phyloP scores from a whole-genome alignment of 768 basidiomycete genomes.

The Leccinum boreale region DNA sequence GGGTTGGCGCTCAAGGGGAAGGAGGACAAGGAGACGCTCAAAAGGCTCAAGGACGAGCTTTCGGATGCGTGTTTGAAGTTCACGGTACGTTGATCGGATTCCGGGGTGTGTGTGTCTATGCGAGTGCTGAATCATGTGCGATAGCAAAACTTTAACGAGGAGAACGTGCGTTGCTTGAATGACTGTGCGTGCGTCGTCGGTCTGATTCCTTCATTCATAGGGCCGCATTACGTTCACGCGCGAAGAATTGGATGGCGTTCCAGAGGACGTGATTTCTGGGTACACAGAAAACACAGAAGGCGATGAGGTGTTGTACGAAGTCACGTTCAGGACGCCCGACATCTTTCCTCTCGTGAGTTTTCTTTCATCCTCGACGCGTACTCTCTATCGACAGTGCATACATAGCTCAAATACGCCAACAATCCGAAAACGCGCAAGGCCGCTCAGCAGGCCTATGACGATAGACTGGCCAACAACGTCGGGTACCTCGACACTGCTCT shows the following conservation, averaged over 20 bases:
- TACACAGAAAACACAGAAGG: conserved; percentile 62
- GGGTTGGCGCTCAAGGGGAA: conserved; percentile 70
- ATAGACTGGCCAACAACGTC: conserved; percentile 64
- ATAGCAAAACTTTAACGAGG: conserved; percentile 77
- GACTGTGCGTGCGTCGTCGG: neutral
- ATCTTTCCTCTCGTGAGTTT: conserved; percentile 66
- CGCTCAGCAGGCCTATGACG: conserved; percentile 68
- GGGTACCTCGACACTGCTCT: conserved; percentile 67
- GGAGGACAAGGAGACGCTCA: conserved; percentile 53
- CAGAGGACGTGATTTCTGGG: conserved; percentile 72
- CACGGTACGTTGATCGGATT: conserved; percentile 14
- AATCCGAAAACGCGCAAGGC: conserved; percentile 63
- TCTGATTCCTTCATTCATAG: conserved; percentile 34
- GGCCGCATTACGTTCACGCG: conserved; percentile 59
- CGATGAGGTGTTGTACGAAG: conserved; percentile 56
- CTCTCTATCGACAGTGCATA: neutral
- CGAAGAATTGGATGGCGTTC: conserved; percentile 78
- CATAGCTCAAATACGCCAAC: conserved; percentile 76
- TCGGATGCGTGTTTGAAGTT: conserved; percentile 73
- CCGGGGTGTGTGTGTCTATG: no score
- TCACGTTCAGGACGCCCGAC: conserved; percentile 80
- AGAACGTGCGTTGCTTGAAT: conserved; percentile 49
- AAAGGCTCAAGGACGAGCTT: conserved; percentile 67
- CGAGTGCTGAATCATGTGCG: neutral
- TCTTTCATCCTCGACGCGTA: neutral